Evolutionary conservation across 352 stramenopile genomes (phyloP), one percentile per base, ranked within the genome.

Genomic region (Globisporangium parvum): DNA sequence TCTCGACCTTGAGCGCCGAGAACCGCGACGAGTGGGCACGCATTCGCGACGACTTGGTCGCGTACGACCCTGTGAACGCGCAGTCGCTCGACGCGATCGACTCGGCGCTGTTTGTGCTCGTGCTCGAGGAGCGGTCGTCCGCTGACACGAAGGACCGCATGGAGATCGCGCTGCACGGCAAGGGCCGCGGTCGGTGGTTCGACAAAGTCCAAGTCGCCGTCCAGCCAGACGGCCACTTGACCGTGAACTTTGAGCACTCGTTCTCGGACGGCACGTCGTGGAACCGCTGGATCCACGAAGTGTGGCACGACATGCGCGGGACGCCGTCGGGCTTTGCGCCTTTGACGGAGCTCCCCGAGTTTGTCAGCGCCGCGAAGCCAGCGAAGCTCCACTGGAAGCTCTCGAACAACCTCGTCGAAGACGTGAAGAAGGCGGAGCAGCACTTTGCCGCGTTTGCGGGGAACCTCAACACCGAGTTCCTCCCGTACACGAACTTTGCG

Each of bases 231-330:
- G 91, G 91, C 20, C 77, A 90, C 55, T 49, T 97, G 47, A 92
- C 81, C 14, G 70, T 97, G n/a, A 97, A 97, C 70, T 98, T 97
- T 62, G 91, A 98, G 64, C 91, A 98, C 70, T 96, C 89, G 45
- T 96, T 96, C 63, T 96, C 87, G 20, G 91, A 98, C 55, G 91
- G 91, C 23, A 96, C 93, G 45, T 69, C 84, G 3, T 98, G 91
- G 91, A 97, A 96, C 66, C 78, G 91, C 45, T 96, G 90, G 86
- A 62, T 98, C 42, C 82, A 93, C 51, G 91, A 98, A 68, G 87
- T 89, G 24, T 96, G 86, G 85, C 77, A 93, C 63, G 85, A 96
- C 65, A 95, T 95, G 79, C 80, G 81, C 39, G 67, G 69, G 21
- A 88, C 69, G n/a, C 65, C 83, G 54, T 93, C 83, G 17, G 80